Conservation (phyloP, 805 yeast genomes). For the Tetrapisispora namnaoensis region DNA sequence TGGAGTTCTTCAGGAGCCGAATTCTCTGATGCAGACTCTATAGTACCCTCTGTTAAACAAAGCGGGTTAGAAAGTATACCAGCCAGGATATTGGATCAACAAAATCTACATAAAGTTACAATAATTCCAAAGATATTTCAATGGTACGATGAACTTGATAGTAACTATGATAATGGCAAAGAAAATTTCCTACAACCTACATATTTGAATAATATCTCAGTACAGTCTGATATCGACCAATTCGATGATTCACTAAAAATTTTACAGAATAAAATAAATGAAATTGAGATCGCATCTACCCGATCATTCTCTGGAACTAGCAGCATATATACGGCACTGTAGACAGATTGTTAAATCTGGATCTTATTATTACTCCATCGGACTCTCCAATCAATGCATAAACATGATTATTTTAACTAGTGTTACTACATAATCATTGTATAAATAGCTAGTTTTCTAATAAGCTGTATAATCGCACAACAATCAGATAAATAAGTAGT, state of each 20-base stretch:
- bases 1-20: conserved; percentile 23
- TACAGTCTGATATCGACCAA: neutral
- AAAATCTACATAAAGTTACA: neutral
- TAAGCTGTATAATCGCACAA: neutral
- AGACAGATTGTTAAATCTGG: neutral
- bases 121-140: neutral
- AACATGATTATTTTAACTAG: neutral
- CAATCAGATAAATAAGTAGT: neutral
- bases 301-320: conserved; percentile 2
- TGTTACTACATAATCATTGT: too few relatives aligned
- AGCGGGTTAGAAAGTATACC: neutral
- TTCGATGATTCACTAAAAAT: conserved; percentile 4
- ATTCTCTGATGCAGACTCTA: conserved; percentile 6
- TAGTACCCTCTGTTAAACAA: neutral
- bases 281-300: conserved; percentile 2
- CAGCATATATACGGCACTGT: conserved; percentile 8
- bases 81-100: neutral
- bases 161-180: neutral
- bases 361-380: neutral
- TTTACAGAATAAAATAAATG: conserved; percentile 12
- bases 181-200: neutral
- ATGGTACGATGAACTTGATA: conserved; percentile 1
- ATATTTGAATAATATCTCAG: neutral
- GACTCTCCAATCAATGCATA: neutral
- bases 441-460: too few relatives aligned